Conservation (phyloP, 75 land plant genomes). For the Larix kaempferi region DNA sequence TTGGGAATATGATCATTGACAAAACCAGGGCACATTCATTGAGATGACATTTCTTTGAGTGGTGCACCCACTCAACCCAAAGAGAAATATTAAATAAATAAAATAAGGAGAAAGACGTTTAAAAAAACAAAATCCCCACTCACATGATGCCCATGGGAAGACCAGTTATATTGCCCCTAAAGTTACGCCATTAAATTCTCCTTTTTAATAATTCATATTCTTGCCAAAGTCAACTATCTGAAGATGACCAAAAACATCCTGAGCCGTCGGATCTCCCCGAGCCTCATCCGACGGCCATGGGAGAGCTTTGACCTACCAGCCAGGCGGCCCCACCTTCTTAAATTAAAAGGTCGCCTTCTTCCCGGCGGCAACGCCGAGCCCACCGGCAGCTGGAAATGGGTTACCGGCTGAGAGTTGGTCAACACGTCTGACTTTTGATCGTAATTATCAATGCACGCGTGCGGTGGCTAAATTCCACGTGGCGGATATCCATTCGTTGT, state of each 20-base stretch:
- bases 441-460: not conserved
- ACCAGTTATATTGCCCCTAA: not conserved
- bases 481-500: not conserved
- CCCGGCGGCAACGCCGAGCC: not conserved
- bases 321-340: not conserved
- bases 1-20: too few relatives aligned
- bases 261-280: conserved; percentile 1
- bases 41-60: too few relatives aligned
- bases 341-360: not conserved
- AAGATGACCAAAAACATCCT: not conserved
- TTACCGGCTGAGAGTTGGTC: not conserved
- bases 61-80: too few relatives aligned
- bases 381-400: not conserved
- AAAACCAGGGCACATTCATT: too few relatives aligned
- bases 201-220: not conserved
- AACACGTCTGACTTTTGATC: conserved; percentile 2
- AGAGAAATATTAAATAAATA: too few relatives aligned
- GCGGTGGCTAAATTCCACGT: not conserved
- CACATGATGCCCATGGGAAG: too few relatives aligned
- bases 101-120: too few relatives aligned
- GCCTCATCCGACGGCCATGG: not conserved
- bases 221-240: not conserved
- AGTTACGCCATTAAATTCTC: not conserved
- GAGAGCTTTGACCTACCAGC: not conserved
- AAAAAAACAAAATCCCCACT: too few relatives aligned